Base-by-base conservation (phyloP, 164 flowering plant genomes). In the Macadamia integrifolia region DNA sequence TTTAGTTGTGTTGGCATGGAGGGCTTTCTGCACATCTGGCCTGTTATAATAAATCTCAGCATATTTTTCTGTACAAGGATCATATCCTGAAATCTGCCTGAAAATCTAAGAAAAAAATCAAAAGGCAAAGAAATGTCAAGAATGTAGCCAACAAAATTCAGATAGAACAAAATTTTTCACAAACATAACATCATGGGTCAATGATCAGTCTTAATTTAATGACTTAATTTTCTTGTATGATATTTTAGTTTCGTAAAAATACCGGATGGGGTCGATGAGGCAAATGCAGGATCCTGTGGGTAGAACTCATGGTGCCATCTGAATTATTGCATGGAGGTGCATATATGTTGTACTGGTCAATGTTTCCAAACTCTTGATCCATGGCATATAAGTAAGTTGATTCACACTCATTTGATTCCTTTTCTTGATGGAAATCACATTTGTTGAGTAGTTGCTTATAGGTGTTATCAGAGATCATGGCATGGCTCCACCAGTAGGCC, bases 401-500 rank as follows among this genome's bases (percentile, higher is more conserved):
- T 66, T 89, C 93, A 15, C 97, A 91, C 67, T 89, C 82, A 46
- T 82, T 78, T 0, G 97, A 89, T 35, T 84, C 82, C 75, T 89
- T 85, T 58, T 82, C 84, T 2, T 75, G 67, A 6, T 73, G 70
- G 58, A 91, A 91, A 71, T 89, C 83, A 52, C 95, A 91, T 1
- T 84, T 79, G 78, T 74, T 76, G 13, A 89, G 76, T 62, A 91
- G 87, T 55, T 83, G 86, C 60, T 55, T 77, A 63, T 86, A 89
- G 0, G 95, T 89, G 65, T 60, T 82, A 62, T 89, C 97, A 0
- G 97, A 91, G 48, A 91, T 91, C 93, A 89, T 91, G 12, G 95
- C 91, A 69, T 91, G 95, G 82, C 90, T 91, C 95, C 97, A 91
- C 97, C 97, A 89, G 66, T 88, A 91, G 11, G 85, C 82, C 80